phyloP scores from a whole-genome alignment of 495 filamentous ascomycete genomes.

The Trypethelium eluteriae region DNA sequence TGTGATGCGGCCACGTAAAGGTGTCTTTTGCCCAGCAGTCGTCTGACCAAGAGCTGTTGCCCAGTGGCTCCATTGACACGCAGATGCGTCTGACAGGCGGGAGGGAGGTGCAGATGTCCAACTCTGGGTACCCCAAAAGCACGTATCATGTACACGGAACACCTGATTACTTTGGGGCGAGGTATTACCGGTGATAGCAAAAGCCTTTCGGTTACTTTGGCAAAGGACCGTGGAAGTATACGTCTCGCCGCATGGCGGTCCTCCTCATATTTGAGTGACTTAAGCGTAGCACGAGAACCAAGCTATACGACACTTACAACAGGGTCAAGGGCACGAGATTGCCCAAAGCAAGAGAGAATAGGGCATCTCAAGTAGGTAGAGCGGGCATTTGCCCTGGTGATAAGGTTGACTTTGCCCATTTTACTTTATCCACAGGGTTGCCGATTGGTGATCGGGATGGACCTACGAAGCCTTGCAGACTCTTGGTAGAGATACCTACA shows the following conservation, averaged over 20 bases:
- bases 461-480: background rate
- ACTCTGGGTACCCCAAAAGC: background rate
- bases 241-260: background rate
- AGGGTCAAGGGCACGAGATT: background rate
- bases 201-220: background rate
- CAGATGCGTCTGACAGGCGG: background rate
- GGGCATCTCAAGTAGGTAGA: background rate
- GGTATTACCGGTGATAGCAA: background rate
- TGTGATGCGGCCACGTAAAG: background rate
- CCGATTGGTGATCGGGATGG: background rate
- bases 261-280: background rate
- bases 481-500: background rate
- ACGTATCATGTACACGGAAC: background rate
- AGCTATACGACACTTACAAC: background rate
- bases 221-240: background rate
- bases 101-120: background rate
- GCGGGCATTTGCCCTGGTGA: background rate
- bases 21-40: background rate
- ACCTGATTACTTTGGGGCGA: background rate
- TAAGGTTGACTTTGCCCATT: constrained; percentile 5
- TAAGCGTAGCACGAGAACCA: background rate
- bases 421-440: background rate
- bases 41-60: background rate
- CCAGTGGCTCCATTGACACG: background rate
- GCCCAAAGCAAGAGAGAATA: background rate